A percentile compares a stretch with the other conserved stretches of the same genome.
Conservation (phyloP, 2,329 filamentous ascomycete genomes). For the Microcera coccophila region DNA sequence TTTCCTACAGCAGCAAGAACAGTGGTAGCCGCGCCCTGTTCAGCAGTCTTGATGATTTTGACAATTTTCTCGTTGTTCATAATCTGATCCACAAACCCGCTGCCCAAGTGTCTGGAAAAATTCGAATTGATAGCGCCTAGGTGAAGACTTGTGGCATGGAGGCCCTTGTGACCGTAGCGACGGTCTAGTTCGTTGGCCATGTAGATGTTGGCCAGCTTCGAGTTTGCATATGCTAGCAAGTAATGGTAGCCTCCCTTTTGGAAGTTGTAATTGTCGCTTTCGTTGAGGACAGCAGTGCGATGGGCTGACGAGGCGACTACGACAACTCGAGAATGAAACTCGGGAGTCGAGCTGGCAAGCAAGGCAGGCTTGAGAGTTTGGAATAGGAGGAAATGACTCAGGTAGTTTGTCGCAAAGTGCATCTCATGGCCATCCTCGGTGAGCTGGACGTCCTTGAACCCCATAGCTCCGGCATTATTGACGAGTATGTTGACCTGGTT, state of each 20-base stretch:
- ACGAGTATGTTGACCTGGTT: conserved; percentile 38
- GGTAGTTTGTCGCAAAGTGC: conserved; percentile 27
- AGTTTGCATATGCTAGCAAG: conserved; percentile 17
- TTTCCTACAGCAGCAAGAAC: conserved; percentile 6
- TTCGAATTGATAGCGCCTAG: conserved; percentile 11
- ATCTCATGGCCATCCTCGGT: conserved; percentile 22
- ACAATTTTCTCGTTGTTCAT: not conserved
- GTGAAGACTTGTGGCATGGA: conserved; percentile 15
- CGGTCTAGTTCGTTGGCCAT: conserved; percentile 18
- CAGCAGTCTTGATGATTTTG: conserved; percentile 2
- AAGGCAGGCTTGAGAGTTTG: conserved; percentile 41
- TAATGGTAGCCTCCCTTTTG: conserved; percentile 11
- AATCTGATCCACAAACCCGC: not conserved
- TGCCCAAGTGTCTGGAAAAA: conserved; percentile 1
- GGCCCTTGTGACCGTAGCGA: conserved; percentile 3
- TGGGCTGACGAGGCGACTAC: conserved; percentile 43
- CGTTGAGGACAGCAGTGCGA: conserved; percentile 4
- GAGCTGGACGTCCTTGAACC: conserved; percentile 15
- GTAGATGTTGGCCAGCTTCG: conserved; percentile 18
- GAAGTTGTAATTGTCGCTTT: conserved; percentile 14
- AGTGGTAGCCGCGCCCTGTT: conserved; percentile 9
- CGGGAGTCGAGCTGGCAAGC: conserved; percentile 34
- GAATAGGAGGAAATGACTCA: conserved; percentile 27
- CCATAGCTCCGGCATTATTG: conserved; percentile 43
- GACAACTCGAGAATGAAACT: conserved; percentile 46